These are phyloP conservation scores for Microdochium bolleyi DNA, from an alignment of 2,329 filamentous ascomycete species.

Conservation along the genomic window DNA sequence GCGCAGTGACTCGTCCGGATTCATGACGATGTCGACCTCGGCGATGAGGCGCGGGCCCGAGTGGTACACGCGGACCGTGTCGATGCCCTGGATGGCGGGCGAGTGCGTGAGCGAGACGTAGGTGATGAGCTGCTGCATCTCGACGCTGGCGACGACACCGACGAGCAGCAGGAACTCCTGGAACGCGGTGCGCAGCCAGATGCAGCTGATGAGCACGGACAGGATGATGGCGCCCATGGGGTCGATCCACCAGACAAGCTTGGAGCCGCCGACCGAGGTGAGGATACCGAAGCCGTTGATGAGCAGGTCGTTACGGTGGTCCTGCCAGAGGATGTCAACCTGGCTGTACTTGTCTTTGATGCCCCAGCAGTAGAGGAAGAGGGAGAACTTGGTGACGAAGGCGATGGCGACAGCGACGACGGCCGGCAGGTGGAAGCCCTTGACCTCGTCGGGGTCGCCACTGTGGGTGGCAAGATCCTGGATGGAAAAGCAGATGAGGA, in stretches of 20 bases:
- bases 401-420: slow-evolving; percentile 80
- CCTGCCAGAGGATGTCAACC: slow-evolving; percentile 88
- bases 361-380: slow-evolving; percentile 91
- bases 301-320: slow-evolving; percentile 94
- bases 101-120: slow-evolving; percentile 95
- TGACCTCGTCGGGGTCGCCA: slow-evolving; percentile 37
- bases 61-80: slow-evolving; percentile 93
- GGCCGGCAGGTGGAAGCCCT: slow-evolving; percentile 70
- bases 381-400: slow-evolving; percentile 71
- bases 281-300: slow-evolving; percentile 92
- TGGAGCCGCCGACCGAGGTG: slow-evolving; percentile 83
- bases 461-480: slow-evolving; percentile 55
- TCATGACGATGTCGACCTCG: slow-evolving; percentile 95
- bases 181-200: slow-evolving; percentile 84
- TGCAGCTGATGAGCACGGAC: slow-evolving; percentile 64
- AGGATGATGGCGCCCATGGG: slow-evolving; percentile 83
- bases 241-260: slow-evolving; percentile 91
- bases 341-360: slow-evolving; percentile 87
- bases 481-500: slow-evolving; percentile 83
- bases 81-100: slow-evolving; percentile 71
- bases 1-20: slow-evolving; percentile 60
- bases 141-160: slow-evolving; percentile 76
- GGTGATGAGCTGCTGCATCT: slow-evolving; percentile 87
- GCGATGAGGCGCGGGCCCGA: slow-evolving; percentile 82
- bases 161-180: slow-evolving; percentile 86